These are phyloP conservation scores for Cymbopogon flexuosus DNA, from an alignment of 202 grass and related monocot species.

Conservation along the genomic window DNA sequence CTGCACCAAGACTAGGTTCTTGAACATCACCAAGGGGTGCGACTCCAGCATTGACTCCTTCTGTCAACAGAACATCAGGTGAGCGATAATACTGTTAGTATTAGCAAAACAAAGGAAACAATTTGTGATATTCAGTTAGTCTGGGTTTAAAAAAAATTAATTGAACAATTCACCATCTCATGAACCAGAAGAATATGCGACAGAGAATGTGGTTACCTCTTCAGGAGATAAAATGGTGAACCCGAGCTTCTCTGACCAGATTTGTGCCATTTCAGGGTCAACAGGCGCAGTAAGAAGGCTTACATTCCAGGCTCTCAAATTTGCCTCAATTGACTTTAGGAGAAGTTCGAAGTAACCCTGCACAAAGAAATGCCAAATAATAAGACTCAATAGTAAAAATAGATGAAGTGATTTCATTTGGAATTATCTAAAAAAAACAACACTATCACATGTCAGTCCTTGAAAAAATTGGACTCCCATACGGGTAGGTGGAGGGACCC, in stretches of 20 bases:
- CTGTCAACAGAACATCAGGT: slow-evolving; percentile 34
- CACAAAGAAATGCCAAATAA: slow-evolving; percentile 19
- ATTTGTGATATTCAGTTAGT: background rate
- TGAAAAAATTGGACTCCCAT: background rate
- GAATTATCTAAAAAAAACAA: slow-evolving; percentile 15
- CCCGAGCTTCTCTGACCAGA: slow-evolving; percentile 81
- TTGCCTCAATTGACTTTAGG: slow-evolving; percentile 46
- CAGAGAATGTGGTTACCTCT: slow-evolving; percentile 36
- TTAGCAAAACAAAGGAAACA: background rate
- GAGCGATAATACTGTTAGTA: background rate
- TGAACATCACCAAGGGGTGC: slow-evolving; percentile 50
- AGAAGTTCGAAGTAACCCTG: slow-evolving; percentile 67
- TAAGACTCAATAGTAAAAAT: background rate
- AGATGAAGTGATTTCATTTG: background rate
- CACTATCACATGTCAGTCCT: background rate
- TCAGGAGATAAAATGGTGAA: slow-evolving; percentile 58
- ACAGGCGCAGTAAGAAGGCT: slow-evolving; percentile 42
- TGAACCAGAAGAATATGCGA: background rate
- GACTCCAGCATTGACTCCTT: slow-evolving; percentile 24
- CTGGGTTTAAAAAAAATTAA: background rate
- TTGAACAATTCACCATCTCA: background rate
- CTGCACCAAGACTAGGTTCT: slow-evolving; percentile 41
- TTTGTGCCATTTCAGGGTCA: slow-evolving; percentile 46
- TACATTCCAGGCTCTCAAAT: slow-evolving; percentile 46
- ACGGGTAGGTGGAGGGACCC: background rate